phyloP scores from a whole-genome alignment of 2,329 filamentous ascomycete genomes.

The Chaetomium strumarium region DNA sequence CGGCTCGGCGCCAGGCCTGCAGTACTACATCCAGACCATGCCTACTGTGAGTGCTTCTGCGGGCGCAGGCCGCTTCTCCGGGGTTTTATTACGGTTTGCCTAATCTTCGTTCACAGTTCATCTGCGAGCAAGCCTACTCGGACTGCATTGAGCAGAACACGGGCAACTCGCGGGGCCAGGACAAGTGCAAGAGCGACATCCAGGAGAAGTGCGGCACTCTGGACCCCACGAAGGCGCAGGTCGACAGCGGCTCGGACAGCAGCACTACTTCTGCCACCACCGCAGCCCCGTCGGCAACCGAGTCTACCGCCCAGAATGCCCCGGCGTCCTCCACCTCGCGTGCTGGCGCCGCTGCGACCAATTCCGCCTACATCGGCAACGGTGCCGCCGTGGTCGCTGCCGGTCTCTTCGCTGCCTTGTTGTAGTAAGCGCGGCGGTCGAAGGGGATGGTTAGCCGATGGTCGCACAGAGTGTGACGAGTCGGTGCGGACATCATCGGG shows the following conservation, averaged over 20 bases:
- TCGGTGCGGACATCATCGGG: conserved; percentile 1
- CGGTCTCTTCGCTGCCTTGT: conserved; percentile 45
- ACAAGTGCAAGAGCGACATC: conserved; percentile 44
- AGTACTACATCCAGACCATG: conserved; percentile 49
- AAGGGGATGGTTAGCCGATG: neutral
- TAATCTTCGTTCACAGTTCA: conserved; percentile 34
- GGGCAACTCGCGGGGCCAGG: conserved; percentile 39
- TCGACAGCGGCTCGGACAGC: conserved; percentile 16
- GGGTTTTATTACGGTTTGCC: conserved; percentile 8
- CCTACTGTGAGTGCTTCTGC: conserved; percentile 32
- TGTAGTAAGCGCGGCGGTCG: conserved; percentile 32
- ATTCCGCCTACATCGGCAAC: conserved; percentile 35
- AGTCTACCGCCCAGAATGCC: conserved; percentile 15
- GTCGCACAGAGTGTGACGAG: conserved; percentile 1
- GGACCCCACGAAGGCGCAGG: conserved; percentile 33
- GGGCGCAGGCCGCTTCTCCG: neutral
- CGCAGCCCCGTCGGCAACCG: conserved; percentile 14
- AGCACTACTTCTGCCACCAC: conserved; percentile 28
- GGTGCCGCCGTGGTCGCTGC: conserved; percentile 45
- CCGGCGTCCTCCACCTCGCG: conserved; percentile 20
- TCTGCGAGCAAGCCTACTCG: conserved; percentile 44
- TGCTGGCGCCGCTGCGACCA: conserved; percentile 26
- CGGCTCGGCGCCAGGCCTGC: conserved; percentile 43
- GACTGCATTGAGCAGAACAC: conserved; percentile 42
- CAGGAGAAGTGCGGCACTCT: conserved; percentile 42